A percentile compares a stretch with the other conserved stretches of the same genome.
These are phyloP conservation scores for Bacidia rubella DNA, from an alignment of 495 filamentous ascomycete species.

Conservation along the genomic window DNA sequence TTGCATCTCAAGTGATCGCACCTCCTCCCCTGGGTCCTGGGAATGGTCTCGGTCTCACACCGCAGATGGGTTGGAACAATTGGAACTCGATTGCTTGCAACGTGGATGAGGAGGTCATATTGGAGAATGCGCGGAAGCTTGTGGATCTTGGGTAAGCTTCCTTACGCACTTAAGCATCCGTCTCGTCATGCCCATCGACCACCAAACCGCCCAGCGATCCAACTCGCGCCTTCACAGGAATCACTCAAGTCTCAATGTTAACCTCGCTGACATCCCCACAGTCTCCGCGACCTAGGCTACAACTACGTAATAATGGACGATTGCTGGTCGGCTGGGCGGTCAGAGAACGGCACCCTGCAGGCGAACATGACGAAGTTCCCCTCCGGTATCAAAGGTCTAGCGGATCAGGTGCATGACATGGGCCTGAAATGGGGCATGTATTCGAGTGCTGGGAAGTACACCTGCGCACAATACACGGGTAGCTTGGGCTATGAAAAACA, in stretches of 20 bases:
- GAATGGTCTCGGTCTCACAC: slow-evolving; percentile 30
- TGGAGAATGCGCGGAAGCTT: slow-evolving; percentile 34
- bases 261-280: neutral
- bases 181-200: neutral
- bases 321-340: slow-evolving; percentile 37
- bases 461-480: slow-evolving; percentile 37
- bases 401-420: slow-evolving; percentile 29
- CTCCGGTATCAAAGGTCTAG: slow-evolving; percentile 30
- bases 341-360: slow-evolving; percentile 26
- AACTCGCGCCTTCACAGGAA: too few species aligned
- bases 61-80: slow-evolving; percentile 34
- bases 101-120: slow-evolving; percentile 35
- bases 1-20: too few species aligned
- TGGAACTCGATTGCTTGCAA: slow-evolving; percentile 45
- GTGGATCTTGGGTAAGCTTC: slow-evolving; percentile 28
- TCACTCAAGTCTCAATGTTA: neutral
- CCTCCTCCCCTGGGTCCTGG: neutral
- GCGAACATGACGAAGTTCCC: slow-evolving; percentile 33
- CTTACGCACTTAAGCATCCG: neutral
- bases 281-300: slow-evolving; percentile 27
- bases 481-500: slow-evolving; percentile 44
- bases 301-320: slow-evolving; percentile 44
- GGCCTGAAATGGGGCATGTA: slow-evolving; percentile 40
- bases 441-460: slow-evolving; percentile 33
- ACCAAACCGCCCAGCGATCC: neutral